phyloP scores from a whole-genome alignment of 208 protist species.

The Acanthamoeba sp. region DNA sequence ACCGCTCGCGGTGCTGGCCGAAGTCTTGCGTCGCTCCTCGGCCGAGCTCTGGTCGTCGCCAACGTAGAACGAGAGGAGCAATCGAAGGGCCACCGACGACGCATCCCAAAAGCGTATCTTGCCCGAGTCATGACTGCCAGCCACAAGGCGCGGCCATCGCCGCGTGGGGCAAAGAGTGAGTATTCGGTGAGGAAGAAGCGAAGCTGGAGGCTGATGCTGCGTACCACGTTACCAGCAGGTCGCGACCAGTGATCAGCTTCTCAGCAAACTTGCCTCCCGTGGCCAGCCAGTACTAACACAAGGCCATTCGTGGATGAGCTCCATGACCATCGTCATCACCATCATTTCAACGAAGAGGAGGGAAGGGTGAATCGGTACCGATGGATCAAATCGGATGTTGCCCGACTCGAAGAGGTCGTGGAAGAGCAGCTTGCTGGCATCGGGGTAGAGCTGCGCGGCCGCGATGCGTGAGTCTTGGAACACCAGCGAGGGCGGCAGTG shows the following conservation, averaged over 20 bases:
- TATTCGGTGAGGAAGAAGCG: too few species aligned
- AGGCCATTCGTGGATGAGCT: not conserved
- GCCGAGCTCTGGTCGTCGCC: conserved; percentile 41
- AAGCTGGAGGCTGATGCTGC: too few species aligned
- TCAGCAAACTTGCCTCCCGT: conserved; percentile 51
- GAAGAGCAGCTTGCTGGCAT: conserved; percentile 55
- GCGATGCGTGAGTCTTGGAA: conserved; percentile 67
- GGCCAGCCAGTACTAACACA: conserved; percentile 5
- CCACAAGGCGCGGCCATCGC: too few species aligned
- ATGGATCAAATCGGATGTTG: conserved; percentile 46
- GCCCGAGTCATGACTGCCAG: conserved; percentile 26
- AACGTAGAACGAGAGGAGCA: conserved; percentile 43
- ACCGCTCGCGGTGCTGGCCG: not conserved
- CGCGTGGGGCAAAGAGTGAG: too few species aligned
- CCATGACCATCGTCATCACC: too few species aligned
- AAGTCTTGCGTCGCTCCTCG: conserved; percentile 31
- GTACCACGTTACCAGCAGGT: conserved; percentile 31
- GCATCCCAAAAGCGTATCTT: conserved; percentile 55
- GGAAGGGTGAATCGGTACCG: not conserved
- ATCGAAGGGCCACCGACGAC: conserved; percentile 21
- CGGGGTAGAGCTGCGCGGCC: conserved; percentile 14
- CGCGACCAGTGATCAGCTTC: conserved; percentile 26
- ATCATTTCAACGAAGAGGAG: not conserved
- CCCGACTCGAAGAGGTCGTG: conserved; percentile 34
- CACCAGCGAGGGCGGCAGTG: conserved; percentile 36